Evolutionary conservation across 2,329 filamentous ascomycete species (phyloP), one percentile per base, ranked within the genome.

Genomic region (Blastomyces emzantsi): DNA sequence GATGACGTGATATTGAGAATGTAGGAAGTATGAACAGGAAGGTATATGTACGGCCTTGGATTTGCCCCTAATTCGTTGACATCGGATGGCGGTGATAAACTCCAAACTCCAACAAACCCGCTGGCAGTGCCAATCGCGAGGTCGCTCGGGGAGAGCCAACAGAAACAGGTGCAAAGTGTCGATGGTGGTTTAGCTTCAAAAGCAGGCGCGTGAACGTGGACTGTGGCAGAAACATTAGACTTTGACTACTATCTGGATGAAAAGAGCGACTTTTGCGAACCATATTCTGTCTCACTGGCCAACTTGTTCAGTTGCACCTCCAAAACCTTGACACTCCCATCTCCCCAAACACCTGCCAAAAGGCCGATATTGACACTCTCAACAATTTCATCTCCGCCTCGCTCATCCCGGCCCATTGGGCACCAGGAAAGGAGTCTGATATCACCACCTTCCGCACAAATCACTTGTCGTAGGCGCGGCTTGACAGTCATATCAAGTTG

Each of bases 391-490:
- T 77, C 71, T 15, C 73, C 68, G 1, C 73, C 66, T 28, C 73
- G 67, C n/a, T 47, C 59, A 51, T 66, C 70, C 57, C 74, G 73
- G 43, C 71, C 69, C 57, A 82, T 73, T 13, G 82, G 82, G 70
- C 83, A 85, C 84, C 84, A 88, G 64, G 79, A 76, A 36, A 87
- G 73, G 9, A 78, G 74, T 66, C 79, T 82, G 22, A 85, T 72
- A 63, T 82, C 78, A 2, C 84, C 85, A 79, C 83, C 85, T 28
- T 83, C 76, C 2, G 81, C 80, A 67, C 83, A 85, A n/a, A 87
- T 70, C 3, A 82, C 79, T 45, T 80, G 67, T 33, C 75, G 74
- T 52, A 86, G 74, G 55, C 71, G 70, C 3, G 85, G 84, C 19
- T 75, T 68, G 9, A 64, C 68, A 0, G 68, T 70, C 66, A 76